Percentiles rank a stretch among this genome's conserved stretches.
Evolutionary conservation across 106 monocot species (phyloP).

Genomic region (Vanilla planifolia): DNA sequence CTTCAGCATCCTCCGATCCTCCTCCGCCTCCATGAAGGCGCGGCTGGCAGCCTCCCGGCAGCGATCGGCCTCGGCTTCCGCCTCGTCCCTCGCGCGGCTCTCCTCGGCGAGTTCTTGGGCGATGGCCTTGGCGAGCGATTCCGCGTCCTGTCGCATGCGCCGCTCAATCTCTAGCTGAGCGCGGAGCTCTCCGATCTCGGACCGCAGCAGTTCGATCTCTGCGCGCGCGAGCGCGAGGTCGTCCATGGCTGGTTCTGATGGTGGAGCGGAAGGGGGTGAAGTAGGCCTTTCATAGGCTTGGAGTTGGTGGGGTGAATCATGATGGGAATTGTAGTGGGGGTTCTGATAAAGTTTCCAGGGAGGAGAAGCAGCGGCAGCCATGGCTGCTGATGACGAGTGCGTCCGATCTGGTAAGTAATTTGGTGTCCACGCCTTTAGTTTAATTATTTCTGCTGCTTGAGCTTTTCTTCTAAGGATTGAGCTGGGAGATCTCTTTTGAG

Average conservation of each 20-base stretch:
- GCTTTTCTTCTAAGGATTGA: not conserved
- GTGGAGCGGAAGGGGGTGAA: not conserved
- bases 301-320: constrained; percentile 7
- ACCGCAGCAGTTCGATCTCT: not conserved
- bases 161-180: constrained; percentile 49
- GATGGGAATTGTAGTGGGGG: constrained; percentile 25
- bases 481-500: not conserved
- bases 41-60: constrained; percentile 8
- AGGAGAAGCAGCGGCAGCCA: constrained; percentile 1
- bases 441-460: not conserved
- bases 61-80: constrained; percentile 17
- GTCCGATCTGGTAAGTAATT: not conserved
- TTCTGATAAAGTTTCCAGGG: constrained; percentile 54
- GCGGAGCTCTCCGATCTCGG: constrained; percentile 23
- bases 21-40: constrained; percentile 20
- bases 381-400: not conserved
- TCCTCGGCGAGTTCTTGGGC: constrained; percentile 33
- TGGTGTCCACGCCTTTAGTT: not conserved
- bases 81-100: constrained; percentile 12
- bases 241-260: not conserved
- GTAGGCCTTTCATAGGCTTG: not conserved
- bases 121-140: constrained; percentile 26
- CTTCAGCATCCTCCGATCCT: constrained; percentile 33
- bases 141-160: constrained; percentile 32
- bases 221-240: constrained; percentile 11